These are phyloP conservation scores for Zhuliangozyma blackwelliae DNA, from an alignment of 1,139 yeast species.

Conservation along the genomic window DNA sequence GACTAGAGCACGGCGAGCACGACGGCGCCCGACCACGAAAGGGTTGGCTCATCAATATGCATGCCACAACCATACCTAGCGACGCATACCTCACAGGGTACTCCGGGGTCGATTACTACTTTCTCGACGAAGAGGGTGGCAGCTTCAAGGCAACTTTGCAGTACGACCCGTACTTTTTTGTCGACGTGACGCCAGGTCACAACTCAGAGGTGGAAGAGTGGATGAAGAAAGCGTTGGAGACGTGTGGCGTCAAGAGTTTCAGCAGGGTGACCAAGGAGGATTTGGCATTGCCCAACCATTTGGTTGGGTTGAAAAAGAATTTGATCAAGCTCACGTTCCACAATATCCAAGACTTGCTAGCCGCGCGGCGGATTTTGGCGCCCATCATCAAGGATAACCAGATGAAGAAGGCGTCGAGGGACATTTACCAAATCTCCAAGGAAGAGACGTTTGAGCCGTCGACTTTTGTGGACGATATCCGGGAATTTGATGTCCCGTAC, in stretches of 20 bases:
- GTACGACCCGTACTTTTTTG: conserved; percentile 83
- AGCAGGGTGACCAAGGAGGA: conserved; percentile 68
- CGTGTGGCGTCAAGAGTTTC: conserved; percentile 50
- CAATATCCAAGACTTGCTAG: conserved; percentile 68
- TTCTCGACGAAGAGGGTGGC: conserved; percentile 97
- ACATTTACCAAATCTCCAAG: conserved; percentile 46
- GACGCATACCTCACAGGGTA: conserved; percentile 57
- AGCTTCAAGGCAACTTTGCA: conserved; percentile 81
- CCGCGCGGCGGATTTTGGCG: conserved; percentile 62
- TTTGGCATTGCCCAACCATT: conserved; percentile 75
- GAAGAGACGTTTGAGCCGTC: conserved; percentile 47
- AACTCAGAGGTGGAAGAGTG: conserved; percentile 75
- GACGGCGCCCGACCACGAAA: conserved; percentile 51
- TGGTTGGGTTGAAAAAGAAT: conserved; percentile 67
- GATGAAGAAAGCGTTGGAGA: conserved; percentile 64
- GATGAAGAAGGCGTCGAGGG: conserved; percentile 60
- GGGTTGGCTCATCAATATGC: conserved; percentile 93
- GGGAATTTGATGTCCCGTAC: conserved; percentile 95
- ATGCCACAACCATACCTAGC: conserved; percentile 57
- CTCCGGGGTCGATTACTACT: conserved; percentile 92
- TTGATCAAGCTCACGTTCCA: conserved; percentile 69
- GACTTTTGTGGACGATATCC: conserved; percentile 67
- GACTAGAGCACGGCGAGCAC: conserved; percentile 60
- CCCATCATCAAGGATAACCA: conserved; percentile 74
- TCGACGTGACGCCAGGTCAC: conserved; percentile 62